These are phyloP conservation scores for Murraya paniculata DNA, from an alignment of 345 rosid genomes.

Conservation along the genomic window DNA sequence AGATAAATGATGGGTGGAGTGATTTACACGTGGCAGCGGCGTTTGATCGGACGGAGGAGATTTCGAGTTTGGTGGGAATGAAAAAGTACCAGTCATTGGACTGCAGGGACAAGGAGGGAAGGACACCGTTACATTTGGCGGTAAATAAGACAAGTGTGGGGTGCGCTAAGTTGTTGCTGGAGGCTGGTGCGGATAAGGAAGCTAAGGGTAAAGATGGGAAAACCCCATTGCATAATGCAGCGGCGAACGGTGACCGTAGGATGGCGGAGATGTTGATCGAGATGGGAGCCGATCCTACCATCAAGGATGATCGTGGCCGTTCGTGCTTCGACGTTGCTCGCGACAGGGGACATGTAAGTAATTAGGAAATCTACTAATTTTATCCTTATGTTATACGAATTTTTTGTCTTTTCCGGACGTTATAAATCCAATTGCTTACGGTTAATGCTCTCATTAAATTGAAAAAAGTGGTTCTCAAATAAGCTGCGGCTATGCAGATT, in stretches of 20 bases:
- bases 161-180: constrained; percentile 39
- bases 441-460: not conserved
- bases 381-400: too few species aligned
- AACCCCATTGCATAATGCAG: constrained; percentile 36
- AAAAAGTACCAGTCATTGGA: constrained; percentile 28
- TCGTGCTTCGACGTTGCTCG: constrained; percentile 39
- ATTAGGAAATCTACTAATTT: not conserved
- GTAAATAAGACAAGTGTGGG: constrained; percentile 27
- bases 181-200: constrained; percentile 37
- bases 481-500: constrained; percentile 26
- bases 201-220: constrained; percentile 34
- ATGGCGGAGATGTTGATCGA: constrained; percentile 43
- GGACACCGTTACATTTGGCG: constrained; percentile 42
- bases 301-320: constrained; percentile 43
- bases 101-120: constrained; percentile 38
- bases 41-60: constrained; percentile 31
- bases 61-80: constrained; percentile 12
- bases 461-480: not conserved
- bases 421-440: too few species aligned
- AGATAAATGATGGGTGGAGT: constrained; percentile 27
- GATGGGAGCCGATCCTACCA: constrained; percentile 40
- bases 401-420: too few species aligned
- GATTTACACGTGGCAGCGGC: constrained; percentile 36
- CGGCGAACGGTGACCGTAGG: constrained; percentile 38
- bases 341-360: constrained; percentile 40